Percentiles rank a stretch among this genome's conserved stretches.
Conservation (phyloP, 148 eudicot species). For the Dysphania ambrosioides region DNA sequence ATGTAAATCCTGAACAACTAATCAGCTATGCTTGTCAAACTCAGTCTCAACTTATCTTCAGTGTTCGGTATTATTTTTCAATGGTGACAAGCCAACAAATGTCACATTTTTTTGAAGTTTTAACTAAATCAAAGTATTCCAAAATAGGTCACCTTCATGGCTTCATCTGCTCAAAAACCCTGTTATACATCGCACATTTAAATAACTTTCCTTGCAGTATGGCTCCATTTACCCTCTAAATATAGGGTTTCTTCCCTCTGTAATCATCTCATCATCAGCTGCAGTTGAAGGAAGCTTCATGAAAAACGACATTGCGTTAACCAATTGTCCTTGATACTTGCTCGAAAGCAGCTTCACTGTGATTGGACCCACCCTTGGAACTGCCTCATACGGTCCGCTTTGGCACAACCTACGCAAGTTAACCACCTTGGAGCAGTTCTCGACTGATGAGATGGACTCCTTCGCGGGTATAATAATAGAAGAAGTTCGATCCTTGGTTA, state of each 20-base stretch:
- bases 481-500: slow-evolving; percentile 26
- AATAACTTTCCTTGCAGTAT: slow-evolving; percentile 12
- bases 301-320: slow-evolving; percentile 24
- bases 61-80: too few species aligned
- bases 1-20: too few species aligned
- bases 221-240: slow-evolving; percentile 21
- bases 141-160: slow-evolving; percentile 32
- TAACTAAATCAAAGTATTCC: too few species aligned
- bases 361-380: slow-evolving; percentile 23
- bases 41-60: too few species aligned
- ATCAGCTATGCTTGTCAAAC: too few species aligned
- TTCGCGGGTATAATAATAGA: slow-evolving; percentile 19
- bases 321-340: slow-evolving; percentile 26
- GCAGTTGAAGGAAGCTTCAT: slow-evolving; percentile 29
- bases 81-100: too few species aligned
- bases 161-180: slow-evolving; percentile 23
- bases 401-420: slow-evolving; percentile 33
- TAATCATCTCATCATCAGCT: slow-evolving; percentile 23
- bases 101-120: too few species aligned
- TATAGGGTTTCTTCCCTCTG: slow-evolving; percentile 18
- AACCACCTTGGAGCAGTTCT: slow-evolving; percentile 18
- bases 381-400: slow-evolving; percentile 25
- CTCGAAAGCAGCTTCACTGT: slow-evolving; percentile 24
- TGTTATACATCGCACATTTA: slow-evolving; percentile 14
- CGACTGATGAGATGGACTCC: not conserved